Base-by-base conservation (phyloP, 768 basidiomycete species). In the Austroboletus festivus region DNA sequence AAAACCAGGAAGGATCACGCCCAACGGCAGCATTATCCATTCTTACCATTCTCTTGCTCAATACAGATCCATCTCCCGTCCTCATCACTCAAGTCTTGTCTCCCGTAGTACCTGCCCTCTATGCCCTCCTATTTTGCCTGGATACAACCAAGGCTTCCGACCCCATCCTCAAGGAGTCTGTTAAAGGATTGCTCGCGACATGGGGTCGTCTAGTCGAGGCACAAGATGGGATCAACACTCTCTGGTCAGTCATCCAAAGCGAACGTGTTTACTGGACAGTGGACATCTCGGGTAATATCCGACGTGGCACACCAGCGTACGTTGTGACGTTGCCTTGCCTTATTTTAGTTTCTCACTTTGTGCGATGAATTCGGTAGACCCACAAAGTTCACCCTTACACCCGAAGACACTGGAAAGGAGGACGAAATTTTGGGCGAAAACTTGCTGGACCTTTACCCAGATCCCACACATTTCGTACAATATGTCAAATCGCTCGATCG, bases 61-160 rank as follows among this genome's bases (percentile, higher is more conserved):
- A 93, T 55, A 80, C 83, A 5, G 89, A 94, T 53, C 90, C 91
- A 5, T 85, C 88, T 4, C 86, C 90, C 0, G 64, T 69, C 3
- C 73, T 90, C 35, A 75, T 90, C 34, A 74, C 81, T 0, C 63
- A 71, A 18, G 58, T 92, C 7, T 62, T 93, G 9, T 82, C 85
- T 1, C 88, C 89, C 1, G 78, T 94, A 28, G 55, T 86, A 0
- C 68, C 84, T 0, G 66, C 78, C 1, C 65, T 95, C 7, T 92
- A 91, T 64, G 73, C 81, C 2, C 69, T 93, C 2, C 67, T 77
- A 4, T 74, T 72, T 48, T 70, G 81, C 48, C 59, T 92, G 9
- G 76, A 81, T 23, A 67, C 62, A 20, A 63, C 67, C 23, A 85
- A 78, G 57, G 75, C 82, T 3, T 74, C 83, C 4, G 87, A 92